Evolutionary conservation across 2,329 filamentous ascomycete species (phyloP), one percentile per base, ranked within the genome.

Genomic region (Calonectria hongkongensis): DNA sequence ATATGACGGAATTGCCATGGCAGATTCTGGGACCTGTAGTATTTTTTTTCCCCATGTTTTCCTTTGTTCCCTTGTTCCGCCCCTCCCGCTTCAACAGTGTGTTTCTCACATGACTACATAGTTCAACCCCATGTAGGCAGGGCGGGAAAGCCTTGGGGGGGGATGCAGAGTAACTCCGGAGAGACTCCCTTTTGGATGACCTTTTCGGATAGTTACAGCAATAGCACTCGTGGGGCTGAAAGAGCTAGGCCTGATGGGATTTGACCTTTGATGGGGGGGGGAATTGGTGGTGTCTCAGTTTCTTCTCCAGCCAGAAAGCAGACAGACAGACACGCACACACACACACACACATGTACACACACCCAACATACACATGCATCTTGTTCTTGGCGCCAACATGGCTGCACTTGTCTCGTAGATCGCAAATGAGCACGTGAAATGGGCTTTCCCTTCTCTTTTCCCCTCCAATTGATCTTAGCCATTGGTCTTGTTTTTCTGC

Each of bases 81-180:
- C 41, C 54, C 18, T 56, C n/a, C 54, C 47, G 47, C 27, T 68
- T 68, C 64, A 71, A 68, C 54, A 64, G 33, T 28, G 10, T 54
- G 21, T n/a, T 54, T 54, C 33, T 63, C 41, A 30, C 18, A 62
- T 36, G 36, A 51, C 56, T 51, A 60, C 54, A 68, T 63, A 45
- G 56, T 45, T 68, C 66, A 68, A 51, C 66, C 45, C 45, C n/a
- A 41, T 68, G 66, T 50, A 60, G 28, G 33, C 13, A 58, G 54
- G 33, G n/a, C 25, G n/a, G 25, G 39, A 6, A 41, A 41, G 50
- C 10, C 27, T 36, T 36, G 30, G 36, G 48, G 21, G 48, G 13
- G 45, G 41, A 60, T 21, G 28, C 51, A 36, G 30, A 45, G 30
- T 47, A 48, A 68, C 51, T 39, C 66, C 21, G 65, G 45, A 43